Percentiles rank a stretch among this genome's conserved stretches.
Conservation (phyloP, 2,329 filamentous ascomycete genomes). For the Ceratocystiopsis minuta region DNA sequence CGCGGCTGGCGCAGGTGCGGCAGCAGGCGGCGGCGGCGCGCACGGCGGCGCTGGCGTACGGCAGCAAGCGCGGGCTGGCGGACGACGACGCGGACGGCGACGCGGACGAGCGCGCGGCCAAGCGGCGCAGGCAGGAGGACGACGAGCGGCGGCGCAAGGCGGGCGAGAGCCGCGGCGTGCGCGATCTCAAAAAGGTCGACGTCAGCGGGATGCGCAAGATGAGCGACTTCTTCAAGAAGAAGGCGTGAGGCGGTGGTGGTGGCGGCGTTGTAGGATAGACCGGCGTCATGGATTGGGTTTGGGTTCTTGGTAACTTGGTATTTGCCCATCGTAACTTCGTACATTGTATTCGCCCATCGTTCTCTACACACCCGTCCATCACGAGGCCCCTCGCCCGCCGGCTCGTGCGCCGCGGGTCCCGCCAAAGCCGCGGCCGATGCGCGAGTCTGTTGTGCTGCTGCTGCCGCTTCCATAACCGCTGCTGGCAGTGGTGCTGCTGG, state of each 20-base stretch:
- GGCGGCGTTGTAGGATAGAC: not conserved
- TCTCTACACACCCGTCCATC: not conserved
- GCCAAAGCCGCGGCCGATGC: constrained; percentile 23
- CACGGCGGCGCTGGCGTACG: constrained; percentile 44
- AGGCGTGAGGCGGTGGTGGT: constrained; percentile 9
- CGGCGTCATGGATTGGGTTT: not conserved
- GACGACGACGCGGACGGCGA: constrained; percentile 44
- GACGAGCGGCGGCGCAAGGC: constrained; percentile 74
- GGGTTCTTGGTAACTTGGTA: constrained; percentile 3
- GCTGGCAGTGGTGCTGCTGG: constrained; percentile 2
- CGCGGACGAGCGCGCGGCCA: constrained; percentile 50
- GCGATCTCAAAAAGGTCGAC: constrained; percentile 76
- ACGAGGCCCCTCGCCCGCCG: constrained; percentile 4
- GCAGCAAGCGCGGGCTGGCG: constrained; percentile 41
- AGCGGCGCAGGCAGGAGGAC: constrained; percentile 72
- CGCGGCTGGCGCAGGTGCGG: constrained; percentile 46
- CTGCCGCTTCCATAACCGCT: constrained; percentile 1
- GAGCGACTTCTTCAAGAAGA: constrained; percentile 81
- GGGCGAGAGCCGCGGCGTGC: constrained; percentile 55
- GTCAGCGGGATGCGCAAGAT: constrained; percentile 92
- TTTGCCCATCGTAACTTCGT: not conserved
- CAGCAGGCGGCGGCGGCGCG: constrained; percentile 54
- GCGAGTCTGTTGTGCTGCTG: not conserved
- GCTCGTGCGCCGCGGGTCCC: constrained; percentile 23
- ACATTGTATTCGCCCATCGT: no score